These are phyloP conservation scores for Suillus americanus DNA, from an alignment of 768 basidiomycete species.

Conservation along the genomic window DNA sequence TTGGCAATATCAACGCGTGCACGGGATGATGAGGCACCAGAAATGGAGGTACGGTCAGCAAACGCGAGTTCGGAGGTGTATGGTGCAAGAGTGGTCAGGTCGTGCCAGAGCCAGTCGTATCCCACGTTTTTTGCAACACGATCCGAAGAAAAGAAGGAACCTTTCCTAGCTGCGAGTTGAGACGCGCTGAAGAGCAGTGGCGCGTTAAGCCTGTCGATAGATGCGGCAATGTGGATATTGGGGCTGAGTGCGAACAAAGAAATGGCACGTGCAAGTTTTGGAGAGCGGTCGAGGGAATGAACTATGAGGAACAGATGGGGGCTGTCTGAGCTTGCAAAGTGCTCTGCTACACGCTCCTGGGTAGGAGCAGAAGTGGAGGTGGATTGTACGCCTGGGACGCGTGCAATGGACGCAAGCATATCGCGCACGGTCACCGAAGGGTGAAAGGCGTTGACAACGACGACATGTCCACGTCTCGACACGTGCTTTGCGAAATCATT, in stretches of 20 bases:
- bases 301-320: slow-evolving; percentile 72
- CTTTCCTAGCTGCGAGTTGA: slow-evolving; percentile 57
- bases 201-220: slow-evolving; percentile 85
- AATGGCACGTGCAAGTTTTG: slow-evolving; percentile 65
- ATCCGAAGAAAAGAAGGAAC: slow-evolving; percentile 17
- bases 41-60: slow-evolving; percentile 62
- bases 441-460: slow-evolving; percentile 78
- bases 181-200: slow-evolving; percentile 82
- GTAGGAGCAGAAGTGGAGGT: slow-evolving; percentile 31
- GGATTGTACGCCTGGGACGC: slow-evolving; percentile 24
- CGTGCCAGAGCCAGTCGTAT: slow-evolving; percentile 85
- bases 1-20: slow-evolving; percentile 28
- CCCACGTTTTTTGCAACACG: slow-evolving; percentile 32
- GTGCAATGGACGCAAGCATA: slow-evolving; percentile 59
- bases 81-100: slow-evolving; percentile 79
- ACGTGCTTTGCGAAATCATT: slow-evolving; percentile 73
- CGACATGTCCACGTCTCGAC: slow-evolving; percentile 63
- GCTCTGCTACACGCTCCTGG: slow-evolving; percentile 65
- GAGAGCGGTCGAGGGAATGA: slow-evolving; percentile 84
- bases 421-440: slow-evolving; percentile 69
- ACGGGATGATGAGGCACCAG: slow-evolving; percentile 44
- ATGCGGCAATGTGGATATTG: slow-evolving; percentile 78
- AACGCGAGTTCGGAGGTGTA: slow-evolving; percentile 79
- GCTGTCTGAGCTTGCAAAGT: slow-evolving; percentile 41
- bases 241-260: slow-evolving; percentile 71